Evolutionary conservation across 805 yeast genomes (phyloP).

Genomic region (Lachancea quebecensis): DNA sequence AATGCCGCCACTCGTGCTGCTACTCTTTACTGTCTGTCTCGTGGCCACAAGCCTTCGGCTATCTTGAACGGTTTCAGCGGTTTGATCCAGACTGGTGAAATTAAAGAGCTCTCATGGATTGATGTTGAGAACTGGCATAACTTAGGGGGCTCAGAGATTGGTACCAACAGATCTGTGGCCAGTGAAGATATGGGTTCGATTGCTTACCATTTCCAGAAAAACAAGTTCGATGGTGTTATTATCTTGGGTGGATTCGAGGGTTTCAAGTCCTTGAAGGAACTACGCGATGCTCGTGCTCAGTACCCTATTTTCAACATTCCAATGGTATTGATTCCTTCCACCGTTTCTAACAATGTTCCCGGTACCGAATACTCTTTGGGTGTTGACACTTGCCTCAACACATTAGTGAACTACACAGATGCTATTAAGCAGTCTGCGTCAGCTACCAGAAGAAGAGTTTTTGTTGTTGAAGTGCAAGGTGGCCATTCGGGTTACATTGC

Average conservation of each 20-base stretch:
- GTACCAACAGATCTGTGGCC: slow-evolving; percentile 89
- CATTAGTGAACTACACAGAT: slow-evolving; percentile 88
- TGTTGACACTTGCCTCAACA: slow-evolving; percentile 89
- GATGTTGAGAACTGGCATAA: slow-evolving; percentile 86
- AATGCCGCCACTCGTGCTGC: slow-evolving; percentile 90
- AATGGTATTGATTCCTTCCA: slow-evolving; percentile 88
- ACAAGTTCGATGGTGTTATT: slow-evolving; percentile 78
- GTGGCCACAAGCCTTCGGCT: slow-evolving; percentile 87
- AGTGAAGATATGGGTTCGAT: slow-evolving; percentile 79
- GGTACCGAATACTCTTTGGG: slow-evolving; percentile 97
- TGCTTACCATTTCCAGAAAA: slow-evolving; percentile 89
- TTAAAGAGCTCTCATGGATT: slow-evolving; percentile 68
- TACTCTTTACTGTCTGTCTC: slow-evolving; percentile 77
- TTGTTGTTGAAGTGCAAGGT: slow-evolving; percentile 97
- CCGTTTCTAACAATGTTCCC: slow-evolving; percentile 97
- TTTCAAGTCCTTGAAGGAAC: slow-evolving; percentile 74
- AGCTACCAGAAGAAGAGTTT: slow-evolving; percentile 87
- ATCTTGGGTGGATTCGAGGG: slow-evolving; percentile 97
- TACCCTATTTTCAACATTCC: slow-evolving; percentile 95
- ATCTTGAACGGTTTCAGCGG: slow-evolving; percentile 93
- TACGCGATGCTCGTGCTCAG: slow-evolving; percentile 63
- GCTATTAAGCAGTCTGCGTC: slow-evolving; percentile 92
- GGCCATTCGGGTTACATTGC: slow-evolving; percentile 95
- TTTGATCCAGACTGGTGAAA: slow-evolving; percentile 80
- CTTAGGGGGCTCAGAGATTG: slow-evolving; percentile 92